These are phyloP conservation scores for Fusarium brachygibbosum DNA, from an alignment of 2,329 filamentous ascomycete species.

Conservation along the genomic window DNA sequence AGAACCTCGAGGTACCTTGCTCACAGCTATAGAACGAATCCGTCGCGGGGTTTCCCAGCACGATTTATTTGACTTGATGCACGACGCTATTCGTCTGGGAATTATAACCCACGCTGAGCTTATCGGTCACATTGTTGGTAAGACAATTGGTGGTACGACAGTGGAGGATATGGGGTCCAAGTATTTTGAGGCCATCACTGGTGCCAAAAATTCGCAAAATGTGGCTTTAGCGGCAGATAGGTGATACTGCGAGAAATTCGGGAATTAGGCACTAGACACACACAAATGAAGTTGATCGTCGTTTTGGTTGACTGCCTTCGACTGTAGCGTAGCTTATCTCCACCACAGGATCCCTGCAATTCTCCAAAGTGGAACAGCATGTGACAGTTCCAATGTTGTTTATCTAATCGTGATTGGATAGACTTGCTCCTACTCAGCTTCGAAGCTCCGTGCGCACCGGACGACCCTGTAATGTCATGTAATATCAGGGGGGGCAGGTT, in stretches of 20 bases:
- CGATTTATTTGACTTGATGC: slow-evolving; percentile 17
- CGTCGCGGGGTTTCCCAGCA: slow-evolving; percentile 10
- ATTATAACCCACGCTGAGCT: slow-evolving; percentile 7
- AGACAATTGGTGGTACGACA: slow-evolving; percentile 6
- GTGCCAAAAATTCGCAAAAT: slow-evolving; percentile 1
- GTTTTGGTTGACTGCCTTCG: not conserved
- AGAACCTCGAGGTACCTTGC: not conserved
- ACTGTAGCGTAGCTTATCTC: not conserved
- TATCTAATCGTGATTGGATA: not conserved
- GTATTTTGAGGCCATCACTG: slow-evolving; percentile 18
- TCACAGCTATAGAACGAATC: slow-evolving; percentile 4
- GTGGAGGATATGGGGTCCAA: slow-evolving; percentile 15
- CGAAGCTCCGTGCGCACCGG: not conserved
- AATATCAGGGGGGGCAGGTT: not conserved
- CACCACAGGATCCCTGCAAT: not conserved
- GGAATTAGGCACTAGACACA: not conserved
- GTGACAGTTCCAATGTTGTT: not conserved
- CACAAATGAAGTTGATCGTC: not conserved
- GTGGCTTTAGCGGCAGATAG: not conserved
- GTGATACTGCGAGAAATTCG: too few relatives aligned
- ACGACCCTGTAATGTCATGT: not conserved
- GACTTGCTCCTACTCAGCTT: not conserved
- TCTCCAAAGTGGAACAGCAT: not conserved
- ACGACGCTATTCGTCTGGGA: slow-evolving; percentile 8
- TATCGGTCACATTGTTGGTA: slow-evolving; percentile 1